Evolutionary conservation across 371 early-diverging fungal genomes (phyloP).

Genomic region (Dentiscutata heterogama): DNA sequence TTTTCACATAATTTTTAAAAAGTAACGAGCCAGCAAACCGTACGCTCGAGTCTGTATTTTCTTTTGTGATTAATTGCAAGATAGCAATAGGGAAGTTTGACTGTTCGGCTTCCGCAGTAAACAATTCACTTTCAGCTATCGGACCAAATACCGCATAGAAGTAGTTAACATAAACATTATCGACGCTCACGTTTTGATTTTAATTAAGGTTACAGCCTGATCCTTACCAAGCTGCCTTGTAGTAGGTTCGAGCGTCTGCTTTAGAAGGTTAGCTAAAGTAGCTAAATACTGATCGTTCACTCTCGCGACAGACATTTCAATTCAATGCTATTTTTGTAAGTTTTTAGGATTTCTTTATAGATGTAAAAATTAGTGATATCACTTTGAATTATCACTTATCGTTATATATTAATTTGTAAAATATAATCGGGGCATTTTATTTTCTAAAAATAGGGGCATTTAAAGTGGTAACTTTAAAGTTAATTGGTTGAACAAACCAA

Average conservation of each 20-base stretch:
- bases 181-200: not conserved
- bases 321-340: too few species aligned
- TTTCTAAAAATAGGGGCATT: too few species aligned
- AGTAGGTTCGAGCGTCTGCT: slow-evolving; percentile 80
- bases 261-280: slow-evolving; percentile 74
- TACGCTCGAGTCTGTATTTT: slow-evolving; percentile 63
- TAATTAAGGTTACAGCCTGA: not conserved
- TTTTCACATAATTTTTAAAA: slow-evolving; percentile 95
- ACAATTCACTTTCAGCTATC: slow-evolving; percentile 68
- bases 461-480: too few species aligned
- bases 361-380: not conserved
- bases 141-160: not conserved
- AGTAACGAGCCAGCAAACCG: slow-evolving; percentile 88
- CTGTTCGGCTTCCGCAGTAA: slow-evolving; percentile 70
- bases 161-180: not conserved
- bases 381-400: too few species aligned
- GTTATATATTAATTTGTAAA: too few species aligned
- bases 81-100: slow-evolving; percentile 81
- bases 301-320: slow-evolving; percentile 51
- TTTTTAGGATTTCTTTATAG: not conserved
- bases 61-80: slow-evolving; percentile 74
- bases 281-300: slow-evolving; percentile 68
- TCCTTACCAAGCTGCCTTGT: slow-evolving; percentile 80
- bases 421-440: too few species aligned
- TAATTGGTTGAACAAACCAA: too few species aligned